These are phyloP conservation scores for Vinca minor DNA, from an alignment of 257 asterid genomes.

Conservation along the genomic window DNA sequence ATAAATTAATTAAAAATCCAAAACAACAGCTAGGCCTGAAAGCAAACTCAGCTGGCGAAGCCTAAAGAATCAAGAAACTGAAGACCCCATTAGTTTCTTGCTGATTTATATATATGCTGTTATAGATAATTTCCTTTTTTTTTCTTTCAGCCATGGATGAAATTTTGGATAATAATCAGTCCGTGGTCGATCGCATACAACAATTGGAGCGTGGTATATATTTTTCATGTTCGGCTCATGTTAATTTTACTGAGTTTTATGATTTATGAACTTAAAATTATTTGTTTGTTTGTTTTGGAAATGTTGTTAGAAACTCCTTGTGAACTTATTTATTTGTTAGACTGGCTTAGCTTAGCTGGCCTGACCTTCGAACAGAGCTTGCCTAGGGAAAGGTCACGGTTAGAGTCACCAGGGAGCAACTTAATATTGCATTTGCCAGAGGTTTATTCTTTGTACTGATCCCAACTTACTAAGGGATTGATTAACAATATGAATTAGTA, in stretches of 20 bases:
- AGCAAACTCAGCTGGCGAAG: too few species aligned
- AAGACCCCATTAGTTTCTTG: not conserved
- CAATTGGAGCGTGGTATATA: constrained; percentile 80
- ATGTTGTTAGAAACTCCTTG: not conserved
- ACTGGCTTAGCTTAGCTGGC: too few species aligned
- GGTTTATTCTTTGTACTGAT: too few species aligned
- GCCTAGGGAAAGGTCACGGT: too few species aligned
- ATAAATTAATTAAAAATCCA: too few species aligned
- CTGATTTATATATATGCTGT: not conserved
- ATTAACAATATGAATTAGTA: not conserved
- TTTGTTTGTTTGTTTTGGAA: not conserved
- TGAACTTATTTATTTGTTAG: not conserved
- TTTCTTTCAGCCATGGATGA: constrained; percentile 57
- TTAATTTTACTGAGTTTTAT: not conserved
- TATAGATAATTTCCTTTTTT: not conserved
- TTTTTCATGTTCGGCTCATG: constrained; percentile 1
- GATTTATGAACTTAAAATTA: not conserved
- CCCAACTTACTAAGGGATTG: too few species aligned
- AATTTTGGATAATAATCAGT: constrained; percentile 23
- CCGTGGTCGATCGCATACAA: constrained; percentile 53
- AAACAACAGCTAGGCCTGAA: too few species aligned
- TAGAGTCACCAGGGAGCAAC: too few species aligned
- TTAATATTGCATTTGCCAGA: too few species aligned
- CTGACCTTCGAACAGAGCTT: too few species aligned
- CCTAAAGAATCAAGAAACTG: not conserved